phyloP scores from a whole-genome alignment of 768 basidiomycete genomes.

The Kwoniella heveanensis region DNA sequence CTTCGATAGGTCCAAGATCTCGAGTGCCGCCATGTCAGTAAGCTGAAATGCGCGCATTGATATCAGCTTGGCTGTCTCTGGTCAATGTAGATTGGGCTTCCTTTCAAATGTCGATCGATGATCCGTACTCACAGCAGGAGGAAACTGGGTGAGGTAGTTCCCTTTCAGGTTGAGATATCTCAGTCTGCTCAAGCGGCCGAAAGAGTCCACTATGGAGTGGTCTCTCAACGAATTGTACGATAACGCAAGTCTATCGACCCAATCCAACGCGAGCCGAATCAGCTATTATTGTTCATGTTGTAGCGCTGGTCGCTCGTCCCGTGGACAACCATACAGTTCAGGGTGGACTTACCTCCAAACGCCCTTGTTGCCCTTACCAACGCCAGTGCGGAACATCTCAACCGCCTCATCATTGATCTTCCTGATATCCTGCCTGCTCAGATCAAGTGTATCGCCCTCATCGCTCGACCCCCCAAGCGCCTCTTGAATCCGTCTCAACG shows the following conservation, averaged over 20 bases:
- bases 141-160: conserved; percentile 79
- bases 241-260: conserved; percentile 70
- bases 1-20: conserved; percentile 90
- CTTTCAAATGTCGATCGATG: too few relatives aligned
- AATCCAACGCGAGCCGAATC: neutral
- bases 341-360: conserved; percentile 40
- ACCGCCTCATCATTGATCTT: conserved; percentile 76
- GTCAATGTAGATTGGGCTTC: too few relatives aligned
- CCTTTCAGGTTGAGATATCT: conserved; percentile 57
- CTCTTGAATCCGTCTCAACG: conserved; percentile 27
- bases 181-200: conserved; percentile 46
- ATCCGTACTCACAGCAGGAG: conserved; percentile 80
- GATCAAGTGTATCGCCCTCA: conserved; percentile 77
- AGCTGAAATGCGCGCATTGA: conserved; percentile 69
- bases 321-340: too few relatives aligned
- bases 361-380: conserved; percentile 59
- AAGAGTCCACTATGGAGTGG: conserved; percentile 56
- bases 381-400: conserved; percentile 71
- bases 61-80: too few relatives aligned
- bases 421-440: conserved; percentile 75
- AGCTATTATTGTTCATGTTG: neutral
- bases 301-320: too few relatives aligned
- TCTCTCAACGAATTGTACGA: conserved; percentile 78
- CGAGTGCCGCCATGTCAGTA: conserved; percentile 78
- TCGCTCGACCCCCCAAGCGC: conserved; percentile 59